Percentiles rank a stretch among this genome's conserved stretches.
Evolutionary conservation across 2,329 filamentous ascomycete species (phyloP).

Genomic region (Ceratocystis colombiana): DNA sequence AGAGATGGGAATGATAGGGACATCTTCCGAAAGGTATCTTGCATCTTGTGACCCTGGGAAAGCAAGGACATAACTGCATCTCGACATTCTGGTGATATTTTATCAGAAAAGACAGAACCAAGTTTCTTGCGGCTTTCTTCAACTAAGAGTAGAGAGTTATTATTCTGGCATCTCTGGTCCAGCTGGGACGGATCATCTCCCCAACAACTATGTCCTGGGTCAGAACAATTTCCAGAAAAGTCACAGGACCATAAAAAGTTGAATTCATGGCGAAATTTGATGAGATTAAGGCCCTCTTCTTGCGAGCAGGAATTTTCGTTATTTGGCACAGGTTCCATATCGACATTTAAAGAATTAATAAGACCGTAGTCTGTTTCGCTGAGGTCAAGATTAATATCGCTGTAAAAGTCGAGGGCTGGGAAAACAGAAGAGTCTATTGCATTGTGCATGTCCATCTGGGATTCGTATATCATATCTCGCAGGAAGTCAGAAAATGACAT

Average conservation of each 20-base stretch:
- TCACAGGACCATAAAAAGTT: conserved; percentile 20
- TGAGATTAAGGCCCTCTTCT: conserved; percentile 31
- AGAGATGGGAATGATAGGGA: conserved; percentile 53
- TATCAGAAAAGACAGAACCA: conserved; percentile 37
- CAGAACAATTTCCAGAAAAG: conserved; percentile 28
- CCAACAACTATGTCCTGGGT: conserved; percentile 38
- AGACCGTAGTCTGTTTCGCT: conserved; percentile 45
- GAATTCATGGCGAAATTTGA: conserved; percentile 22
- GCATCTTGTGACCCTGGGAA: conserved; percentile 46
- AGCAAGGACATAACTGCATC: conserved; percentile 57
- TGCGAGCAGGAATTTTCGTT: conserved; percentile 36
- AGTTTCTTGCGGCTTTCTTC: conserved; percentile 34
- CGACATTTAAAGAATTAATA: conserved; percentile 32
- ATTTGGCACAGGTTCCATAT: conserved; percentile 10
- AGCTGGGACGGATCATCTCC: conserved; percentile 38
- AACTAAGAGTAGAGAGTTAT: conserved; percentile 31
- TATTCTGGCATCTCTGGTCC: conserved; percentile 25
- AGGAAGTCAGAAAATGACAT: conserved; percentile 43
- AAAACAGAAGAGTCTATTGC: conserved; percentile 37
- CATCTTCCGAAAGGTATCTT: conserved; percentile 41
- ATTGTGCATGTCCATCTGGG: conserved; percentile 32
- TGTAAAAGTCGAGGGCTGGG: conserved; percentile 42
- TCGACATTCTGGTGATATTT: conserved; percentile 40
- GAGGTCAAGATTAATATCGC: conserved; percentile 41
- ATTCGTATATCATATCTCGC: conserved; percentile 43